These are phyloP conservation scores for Globisporangium nagaii DNA, from an alignment of 352 stramenopile species.

Conservation along the genomic window DNA sequence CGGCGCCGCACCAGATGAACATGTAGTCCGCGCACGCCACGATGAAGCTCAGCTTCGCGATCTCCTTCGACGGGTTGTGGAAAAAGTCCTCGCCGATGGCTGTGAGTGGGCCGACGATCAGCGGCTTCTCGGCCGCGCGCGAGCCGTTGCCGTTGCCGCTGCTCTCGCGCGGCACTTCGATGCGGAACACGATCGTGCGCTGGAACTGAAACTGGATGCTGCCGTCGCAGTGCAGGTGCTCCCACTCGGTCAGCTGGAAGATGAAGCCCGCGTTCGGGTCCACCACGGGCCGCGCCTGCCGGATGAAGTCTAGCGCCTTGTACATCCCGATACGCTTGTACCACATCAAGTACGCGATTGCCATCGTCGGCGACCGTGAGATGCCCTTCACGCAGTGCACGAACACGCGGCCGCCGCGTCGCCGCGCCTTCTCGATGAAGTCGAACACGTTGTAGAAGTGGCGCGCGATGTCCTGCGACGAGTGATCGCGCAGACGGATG, in stretches of 20 bases:
- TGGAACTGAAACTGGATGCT: conserved; percentile 50
- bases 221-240: conserved; percentile 54
- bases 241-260: conserved; percentile 87
- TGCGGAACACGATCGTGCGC: conserved; percentile 54
- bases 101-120: conserved; percentile 54
- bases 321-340: conserved; percentile 79
- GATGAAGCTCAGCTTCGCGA: conserved; percentile 57
- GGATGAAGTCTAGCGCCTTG: conserved; percentile 75
- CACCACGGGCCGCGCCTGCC: conserved; percentile 64
- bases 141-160: conserved; percentile 28
- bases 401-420: conserved; percentile 68
- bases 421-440: conserved; percentile 79
- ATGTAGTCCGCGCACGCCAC: conserved; percentile 69
- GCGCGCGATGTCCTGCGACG: conserved; percentile 75
- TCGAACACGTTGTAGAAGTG: conserved; percentile 89
- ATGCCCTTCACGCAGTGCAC: conserved; percentile 88
- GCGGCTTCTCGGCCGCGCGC: conserved; percentile 30
- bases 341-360: conserved; percentile 88
- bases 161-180: conserved; percentile 49
- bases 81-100: conserved; percentile 50
- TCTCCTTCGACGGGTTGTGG: conserved; percentile 47
- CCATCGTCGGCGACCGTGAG: conserved; percentile 82
- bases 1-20: conserved; percentile 76
- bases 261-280: conserved; percentile 87
- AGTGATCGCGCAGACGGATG: conserved; percentile 85